phyloP scores from a whole-genome alignment of 2,329 filamentous ascomycete species.

The Aspergillus sp. region DNA sequence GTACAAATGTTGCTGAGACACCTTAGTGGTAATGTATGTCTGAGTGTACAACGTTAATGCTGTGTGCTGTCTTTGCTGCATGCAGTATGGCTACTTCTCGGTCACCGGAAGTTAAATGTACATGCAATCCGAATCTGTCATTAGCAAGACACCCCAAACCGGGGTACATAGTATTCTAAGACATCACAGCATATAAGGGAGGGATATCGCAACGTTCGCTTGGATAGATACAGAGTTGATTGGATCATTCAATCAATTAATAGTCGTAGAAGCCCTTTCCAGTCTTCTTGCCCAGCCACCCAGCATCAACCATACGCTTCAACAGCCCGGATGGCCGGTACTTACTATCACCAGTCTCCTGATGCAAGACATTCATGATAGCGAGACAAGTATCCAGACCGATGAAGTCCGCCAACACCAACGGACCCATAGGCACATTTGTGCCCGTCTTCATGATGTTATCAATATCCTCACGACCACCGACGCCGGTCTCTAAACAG shows the following conservation, averaged over 20 bases:
- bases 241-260: constrained; percentile 39
- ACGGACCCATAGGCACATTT: constrained; percentile 95
- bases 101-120: too few species aligned
- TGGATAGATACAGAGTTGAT: not conserved
- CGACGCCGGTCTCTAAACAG: constrained; percentile 90
- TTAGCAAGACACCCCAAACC: too few species aligned
- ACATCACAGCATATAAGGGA: not conserved
- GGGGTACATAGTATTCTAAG: not conserved
- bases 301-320: constrained; percentile 94
- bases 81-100: too few species aligned
- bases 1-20: too few species aligned
- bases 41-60: too few species aligned
- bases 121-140: too few species aligned
- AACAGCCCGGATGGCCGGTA: constrained; percentile 87
- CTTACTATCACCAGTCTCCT: constrained; percentile 92
- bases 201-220: not conserved
- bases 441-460: constrained; percentile 99
- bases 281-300: constrained; percentile 96
- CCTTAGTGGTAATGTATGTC: too few species aligned
- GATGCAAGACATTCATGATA: constrained; percentile 94
- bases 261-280: constrained; percentile 97
- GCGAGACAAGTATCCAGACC: constrained; percentile 93
- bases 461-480: constrained; percentile 87
- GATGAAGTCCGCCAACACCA: constrained; percentile 94
- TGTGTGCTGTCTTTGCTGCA: too few species aligned